Base-by-base conservation (phyloP, 148 eudicot genomes). In the Amaranthus hypochondriacus region DNA sequence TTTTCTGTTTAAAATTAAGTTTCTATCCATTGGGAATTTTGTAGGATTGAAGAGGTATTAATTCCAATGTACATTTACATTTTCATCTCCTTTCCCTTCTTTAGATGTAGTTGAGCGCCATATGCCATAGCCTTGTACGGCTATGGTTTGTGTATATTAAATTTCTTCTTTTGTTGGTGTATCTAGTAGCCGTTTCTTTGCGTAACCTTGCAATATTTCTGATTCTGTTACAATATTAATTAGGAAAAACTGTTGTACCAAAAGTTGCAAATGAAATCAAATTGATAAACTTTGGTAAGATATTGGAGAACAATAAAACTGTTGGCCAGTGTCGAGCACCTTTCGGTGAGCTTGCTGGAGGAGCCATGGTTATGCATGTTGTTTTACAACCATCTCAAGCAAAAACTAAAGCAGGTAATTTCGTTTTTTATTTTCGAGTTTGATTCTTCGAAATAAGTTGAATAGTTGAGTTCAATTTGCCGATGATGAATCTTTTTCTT, bases 281-380 rank as follows among this genome's bases (percentile, higher is more conserved):
- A 75, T 80, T 94, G 69, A 94, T 94, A 78, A 88, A 85, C 81
- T 89, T 86, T 70, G 98, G 98, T 49, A 94, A 94, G 79, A 86
- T 94, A 77, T 77, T 94, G 87, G 98, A 94, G 75, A 94, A 94
- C 81, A 87, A 77, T 84, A 94, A 88, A 83, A 91, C 90, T 74
- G 90, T 91, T 78, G 88, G 90, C 56, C 98, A 94, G 73, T 94
- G 97, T 84, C 90, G 83, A 82, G 83, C 83, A 68, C 93, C 96
- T 75, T 91, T 89, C 81, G 93, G 93, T 52, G 98, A 94, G 81
- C 95, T 89, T 75, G 81, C 95, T 60, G 90, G 86, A 60, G 90
- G 89, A 58, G 86, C 83, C 72, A 88, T 91, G 78, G 89, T 90
- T 55, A 94, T 93, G 98, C 98, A 93, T 80, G 97, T 90, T 79